Percentiles rank a stretch among this genome's conserved stretches.
Evolutionary conservation across 176 grass and related monocot genomes (phyloP).

Genomic region (Typha latifolia): DNA sequence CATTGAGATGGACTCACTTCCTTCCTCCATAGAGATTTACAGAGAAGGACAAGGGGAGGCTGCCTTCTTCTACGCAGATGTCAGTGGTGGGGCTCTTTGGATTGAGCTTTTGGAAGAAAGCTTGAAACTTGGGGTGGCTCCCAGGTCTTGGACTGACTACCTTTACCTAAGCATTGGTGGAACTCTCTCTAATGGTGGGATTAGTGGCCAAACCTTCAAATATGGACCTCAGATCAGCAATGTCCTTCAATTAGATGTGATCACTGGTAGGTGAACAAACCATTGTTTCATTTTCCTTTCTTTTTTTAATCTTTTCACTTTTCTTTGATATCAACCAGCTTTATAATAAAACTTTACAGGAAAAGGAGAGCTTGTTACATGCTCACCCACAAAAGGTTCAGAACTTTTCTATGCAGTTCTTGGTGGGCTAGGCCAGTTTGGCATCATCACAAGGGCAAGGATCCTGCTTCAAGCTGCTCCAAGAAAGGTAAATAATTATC

Average conservation of each 20-base stretch:
- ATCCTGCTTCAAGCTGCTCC: constrained; percentile 81
- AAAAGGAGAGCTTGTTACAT: constrained; percentile 57
- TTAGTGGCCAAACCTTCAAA: constrained; percentile 89
- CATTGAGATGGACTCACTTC: constrained; percentile 71
- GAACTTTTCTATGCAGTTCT: constrained; percentile 81
- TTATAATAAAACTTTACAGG: constrained; percentile 40
- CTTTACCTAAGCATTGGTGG: constrained; percentile 80
- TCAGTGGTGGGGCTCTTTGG: constrained; percentile 73
- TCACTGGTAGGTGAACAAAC: constrained; percentile 56
- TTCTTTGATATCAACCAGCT: constrained; percentile 15
- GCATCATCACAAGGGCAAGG: constrained; percentile 91
- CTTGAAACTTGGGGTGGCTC: constrained; percentile 70
- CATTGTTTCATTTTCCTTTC: not conserved
- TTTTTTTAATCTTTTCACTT: constrained; percentile 22
- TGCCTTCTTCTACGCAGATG: constrained; percentile 48
- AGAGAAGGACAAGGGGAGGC: constrained; percentile 29
- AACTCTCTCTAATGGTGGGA: constrained; percentile 84
- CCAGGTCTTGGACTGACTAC: constrained; percentile 90
- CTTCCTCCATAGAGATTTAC: constrained; percentile 53
- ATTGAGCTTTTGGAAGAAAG: constrained; percentile 79
- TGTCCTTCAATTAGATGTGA: constrained; percentile 76
- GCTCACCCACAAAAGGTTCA: constrained; percentile 51
- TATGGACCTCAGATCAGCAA: constrained; percentile 92
- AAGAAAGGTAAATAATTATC: constrained; percentile 40
- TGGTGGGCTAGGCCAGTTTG: constrained; percentile 89